Percentiles rank a stretch among this genome's conserved stretches.
phyloP scores from a whole-genome alignment of 768 basidiomycete species.

The Strobilomyces confusus region DNA sequence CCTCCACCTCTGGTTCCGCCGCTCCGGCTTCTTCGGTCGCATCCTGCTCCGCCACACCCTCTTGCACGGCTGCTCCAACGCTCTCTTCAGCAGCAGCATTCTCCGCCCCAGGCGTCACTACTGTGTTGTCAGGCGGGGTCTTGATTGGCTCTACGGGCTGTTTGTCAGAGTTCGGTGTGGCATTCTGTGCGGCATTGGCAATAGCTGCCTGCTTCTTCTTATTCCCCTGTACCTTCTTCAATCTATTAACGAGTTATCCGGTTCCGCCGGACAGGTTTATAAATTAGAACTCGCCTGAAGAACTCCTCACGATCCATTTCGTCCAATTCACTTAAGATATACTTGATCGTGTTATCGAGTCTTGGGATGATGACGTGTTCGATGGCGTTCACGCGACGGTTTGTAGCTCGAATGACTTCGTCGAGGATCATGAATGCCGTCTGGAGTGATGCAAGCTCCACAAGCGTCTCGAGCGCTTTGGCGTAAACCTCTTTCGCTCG shows the following conservation, averaged over 20 bases:
- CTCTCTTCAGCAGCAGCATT: background rate
- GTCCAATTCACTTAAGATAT: slow-evolving; percentile 95
- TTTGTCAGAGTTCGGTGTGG: slow-evolving; percentile 2
- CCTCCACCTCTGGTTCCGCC: slow-evolving; percentile 18
- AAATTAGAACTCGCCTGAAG: slow-evolving; percentile 57
- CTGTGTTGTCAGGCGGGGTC: slow-evolving; percentile 7
- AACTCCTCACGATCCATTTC: slow-evolving; percentile 98
- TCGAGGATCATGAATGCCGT: slow-evolving; percentile 98
- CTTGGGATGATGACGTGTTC: slow-evolving; percentile 96
- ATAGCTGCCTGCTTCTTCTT: slow-evolving; percentile 80
- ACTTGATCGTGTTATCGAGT: slow-evolving; percentile 96
- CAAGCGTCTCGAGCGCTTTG: slow-evolving; percentile 94
- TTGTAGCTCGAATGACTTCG: slow-evolving; percentile 98
- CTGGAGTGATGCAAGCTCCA: slow-evolving; percentile 94
- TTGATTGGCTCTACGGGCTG: slow-evolving; percentile 4
- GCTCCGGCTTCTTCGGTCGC: slow-evolving; percentile 18
- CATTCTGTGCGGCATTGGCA: slow-evolving; percentile 27
- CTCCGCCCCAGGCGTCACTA: background rate
- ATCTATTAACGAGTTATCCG: slow-evolving; percentile 39
- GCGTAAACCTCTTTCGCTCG: slow-evolving; percentile 97
- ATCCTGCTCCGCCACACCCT: slow-evolving; percentile 26
- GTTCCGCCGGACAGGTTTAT: background rate
- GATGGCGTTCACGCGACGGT: slow-evolving; percentile 97
- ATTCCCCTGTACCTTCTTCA: slow-evolving; percentile 97
- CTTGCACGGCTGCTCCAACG: slow-evolving; percentile 26